Percentiles rank a stretch among this genome's conserved stretches.
phyloP scores from a whole-genome alignment of 2,329 filamentous ascomycete genomes.

The Verticillium albo-atrum region DNA sequence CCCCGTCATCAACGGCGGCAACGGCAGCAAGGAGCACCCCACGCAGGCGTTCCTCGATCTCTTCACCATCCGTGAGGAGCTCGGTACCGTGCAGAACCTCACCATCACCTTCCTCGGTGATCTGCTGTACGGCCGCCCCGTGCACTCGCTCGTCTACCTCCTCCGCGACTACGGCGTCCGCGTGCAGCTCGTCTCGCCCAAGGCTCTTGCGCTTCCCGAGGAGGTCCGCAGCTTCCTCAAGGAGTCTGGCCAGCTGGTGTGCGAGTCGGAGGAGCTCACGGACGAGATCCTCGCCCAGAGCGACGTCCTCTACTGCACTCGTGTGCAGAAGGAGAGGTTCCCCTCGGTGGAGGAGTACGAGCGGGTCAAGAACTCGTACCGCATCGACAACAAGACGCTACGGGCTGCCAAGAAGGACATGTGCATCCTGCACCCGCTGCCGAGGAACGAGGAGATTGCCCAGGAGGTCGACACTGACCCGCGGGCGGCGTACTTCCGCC shows the following conservation, averaged over 20 bases:
- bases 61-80: conserved; percentile 96
- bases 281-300: conserved; percentile 80
- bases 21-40: conserved; percentile 92
- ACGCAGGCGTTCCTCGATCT: conserved; percentile 97
- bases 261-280: conserved; percentile 74
- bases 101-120: conserved; percentile 97
- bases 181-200: conserved; percentile 86
- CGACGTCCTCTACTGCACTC: conserved; percentile 95
- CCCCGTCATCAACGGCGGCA: conserved; percentile 95
- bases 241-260: conserved; percentile 68
- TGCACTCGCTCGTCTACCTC: conserved; percentile 91
- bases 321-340: conserved; percentile 96
- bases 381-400: conserved; percentile 85
- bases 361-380: conserved; percentile 78
- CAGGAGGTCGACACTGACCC: conserved; percentile 98
- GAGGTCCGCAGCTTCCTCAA: conserved; percentile 70
- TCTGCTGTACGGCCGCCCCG: conserved; percentile 85
- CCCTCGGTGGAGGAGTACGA: conserved; percentile 77
- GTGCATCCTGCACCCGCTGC: conserved; percentile 93
- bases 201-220: conserved; percentile 69
- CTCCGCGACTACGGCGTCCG: conserved; percentile 94
- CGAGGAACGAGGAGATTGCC: conserved; percentile 86
- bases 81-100: conserved; percentile 90
- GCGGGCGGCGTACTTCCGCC: conserved; percentile 95
- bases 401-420: conserved; percentile 89